Evolutionary conservation across 208 protist genomes (phyloP).

Genomic region (Herpetomonas tarakana): DNA sequence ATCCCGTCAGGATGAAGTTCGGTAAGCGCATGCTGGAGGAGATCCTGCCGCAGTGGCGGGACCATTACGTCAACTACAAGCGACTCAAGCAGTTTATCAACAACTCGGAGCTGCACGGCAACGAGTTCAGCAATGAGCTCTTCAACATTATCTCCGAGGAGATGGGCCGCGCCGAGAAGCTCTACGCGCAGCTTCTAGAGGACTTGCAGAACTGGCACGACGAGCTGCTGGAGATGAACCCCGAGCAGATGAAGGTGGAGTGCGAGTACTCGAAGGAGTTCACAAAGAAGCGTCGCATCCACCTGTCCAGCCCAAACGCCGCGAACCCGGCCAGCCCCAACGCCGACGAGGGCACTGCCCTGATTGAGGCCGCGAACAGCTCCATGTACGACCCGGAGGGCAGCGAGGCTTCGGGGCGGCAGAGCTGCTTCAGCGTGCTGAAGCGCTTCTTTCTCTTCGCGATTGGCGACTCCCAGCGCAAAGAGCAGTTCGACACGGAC

Average conservation of each 20-base stretch:
- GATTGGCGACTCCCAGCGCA: conserved; percentile 80
- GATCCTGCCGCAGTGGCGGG: conserved; percentile 78
- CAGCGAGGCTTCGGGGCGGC: conserved; percentile 7
- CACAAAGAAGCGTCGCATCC: conserved; percentile 55
- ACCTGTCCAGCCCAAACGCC: conserved; percentile 17
- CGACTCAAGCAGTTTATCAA: conserved; percentile 80
- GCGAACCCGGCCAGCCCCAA: conserved; percentile 13
- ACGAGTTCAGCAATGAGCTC: conserved; percentile 71
- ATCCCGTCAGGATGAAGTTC: too few species aligned
- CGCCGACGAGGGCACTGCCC: conserved; percentile 25
- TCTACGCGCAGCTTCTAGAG: conserved; percentile 74
- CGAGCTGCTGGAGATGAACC: conserved; percentile 61
- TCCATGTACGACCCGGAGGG: conserved; percentile 32
- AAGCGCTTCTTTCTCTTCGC: conserved; percentile 70
- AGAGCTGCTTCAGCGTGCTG: conserved; percentile 28
- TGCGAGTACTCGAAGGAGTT: conserved; percentile 16
- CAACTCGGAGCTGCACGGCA: conserved; percentile 64
- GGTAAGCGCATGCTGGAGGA: conserved; percentile 87
- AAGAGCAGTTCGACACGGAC: conserved; percentile 46
- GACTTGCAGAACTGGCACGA: conserved; percentile 71
- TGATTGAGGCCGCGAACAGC: conserved; percentile 21
- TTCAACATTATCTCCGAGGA: conserved; percentile 74
- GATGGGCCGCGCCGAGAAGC: conserved; percentile 60
- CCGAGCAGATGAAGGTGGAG: conserved; percentile 32
- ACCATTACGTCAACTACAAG: conserved; percentile 89